These are phyloP conservation scores for Mycena rebaudengoi DNA, from an alignment of 768 basidiomycete species.

Conservation along the genomic window DNA sequence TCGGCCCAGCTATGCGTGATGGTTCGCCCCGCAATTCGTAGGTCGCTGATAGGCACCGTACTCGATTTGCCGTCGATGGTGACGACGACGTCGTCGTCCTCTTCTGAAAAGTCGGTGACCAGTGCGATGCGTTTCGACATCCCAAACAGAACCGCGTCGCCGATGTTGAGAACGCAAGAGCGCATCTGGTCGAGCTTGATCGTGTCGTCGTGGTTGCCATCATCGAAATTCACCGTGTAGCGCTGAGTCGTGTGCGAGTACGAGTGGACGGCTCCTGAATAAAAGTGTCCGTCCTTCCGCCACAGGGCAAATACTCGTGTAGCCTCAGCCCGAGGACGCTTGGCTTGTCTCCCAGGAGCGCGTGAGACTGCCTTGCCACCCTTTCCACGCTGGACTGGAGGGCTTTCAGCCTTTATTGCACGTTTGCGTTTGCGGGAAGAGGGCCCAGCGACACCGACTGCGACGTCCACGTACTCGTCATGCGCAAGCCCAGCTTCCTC, in stretches of 20 bases:
- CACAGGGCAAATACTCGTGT: slow-evolving; percentile 79
- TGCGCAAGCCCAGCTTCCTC: slow-evolving; percentile 54
- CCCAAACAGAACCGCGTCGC: slow-evolving; percentile 62
- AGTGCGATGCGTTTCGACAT: slow-evolving; percentile 43
- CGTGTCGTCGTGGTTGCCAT: slow-evolving; percentile 54
- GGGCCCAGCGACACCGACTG: too few species aligned
- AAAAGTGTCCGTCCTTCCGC: slow-evolving; percentile 67
- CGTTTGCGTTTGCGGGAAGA: slow-evolving; percentile 59
- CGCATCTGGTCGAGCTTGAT: slow-evolving; percentile 66
- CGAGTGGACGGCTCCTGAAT: slow-evolving; percentile 63
- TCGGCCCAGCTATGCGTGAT: slow-evolving; percentile 62
- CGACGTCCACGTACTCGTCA: slow-evolving; percentile 45
- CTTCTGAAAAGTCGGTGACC: slow-evolving; percentile 37
- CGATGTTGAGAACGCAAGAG: slow-evolving; percentile 53
- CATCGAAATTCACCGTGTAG: slow-evolving; percentile 74
- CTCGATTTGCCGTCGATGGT: slow-evolving; percentile 47
- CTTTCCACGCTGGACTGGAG: too few species aligned
- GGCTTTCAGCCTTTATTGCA: slow-evolving; percentile 9
- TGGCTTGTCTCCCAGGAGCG: slow-evolving; percentile 39
- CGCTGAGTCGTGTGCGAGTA: slow-evolving; percentile 30
- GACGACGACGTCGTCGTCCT: slow-evolving; percentile 43
- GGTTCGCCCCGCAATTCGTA: slow-evolving; percentile 62
- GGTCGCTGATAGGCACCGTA: slow-evolving; percentile 43
- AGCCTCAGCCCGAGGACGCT: slow-evolving; percentile 51
- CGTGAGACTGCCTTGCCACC: slow-evolving; percentile 30